phyloP scores from a whole-genome alignment of 2,329 filamentous ascomycete species.

The Fusarium humuli region DNA sequence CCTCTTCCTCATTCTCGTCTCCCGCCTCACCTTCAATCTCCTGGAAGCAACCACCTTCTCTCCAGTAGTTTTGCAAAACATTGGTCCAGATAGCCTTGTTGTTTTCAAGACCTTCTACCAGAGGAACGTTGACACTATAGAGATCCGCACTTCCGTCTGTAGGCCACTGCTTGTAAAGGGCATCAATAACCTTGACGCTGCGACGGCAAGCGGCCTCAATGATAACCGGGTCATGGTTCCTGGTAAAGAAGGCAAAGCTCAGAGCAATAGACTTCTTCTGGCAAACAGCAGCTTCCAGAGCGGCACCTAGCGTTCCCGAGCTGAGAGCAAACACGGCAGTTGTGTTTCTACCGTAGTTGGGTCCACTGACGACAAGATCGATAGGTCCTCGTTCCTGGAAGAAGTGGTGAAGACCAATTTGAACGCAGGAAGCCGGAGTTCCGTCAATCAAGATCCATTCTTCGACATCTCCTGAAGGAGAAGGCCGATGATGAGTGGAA shows the following conservation, averaged over 20 bases:
- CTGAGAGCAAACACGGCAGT: constrained; percentile 83
- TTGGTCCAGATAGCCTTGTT: constrained; percentile 83
- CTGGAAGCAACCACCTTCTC: constrained; percentile 84
- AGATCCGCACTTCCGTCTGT: constrained; percentile 76
- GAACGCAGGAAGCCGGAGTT: constrained; percentile 82
- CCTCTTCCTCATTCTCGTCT: constrained; percentile 77
- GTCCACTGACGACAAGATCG: constrained; percentile 82
- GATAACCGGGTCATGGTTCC: constrained; percentile 83
- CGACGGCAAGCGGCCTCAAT: constrained; percentile 82
- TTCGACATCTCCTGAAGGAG: constrained; percentile 69
- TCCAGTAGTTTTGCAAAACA: constrained; percentile 93
- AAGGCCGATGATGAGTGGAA: constrained; percentile 68
- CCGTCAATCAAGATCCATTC: constrained; percentile 87
- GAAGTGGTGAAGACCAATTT: constrained; percentile 85
- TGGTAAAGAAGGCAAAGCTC: constrained; percentile 89
- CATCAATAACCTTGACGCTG: constrained; percentile 81
- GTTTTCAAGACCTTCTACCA: constrained; percentile 78
- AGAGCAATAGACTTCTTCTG: constrained; percentile 80
- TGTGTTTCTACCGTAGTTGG: constrained; percentile 86
- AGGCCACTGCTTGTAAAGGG: constrained; percentile 80
- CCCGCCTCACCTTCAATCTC: constrained; percentile 76
- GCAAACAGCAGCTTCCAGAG: constrained; percentile 81
- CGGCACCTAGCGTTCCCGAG: constrained; percentile 81
- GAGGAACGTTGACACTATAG: constrained; percentile 92
- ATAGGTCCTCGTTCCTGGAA: constrained; percentile 78